phyloP scores from a whole-genome alignment of 2,329 filamentous ascomycete species.

The Fusarium algeriense region DNA sequence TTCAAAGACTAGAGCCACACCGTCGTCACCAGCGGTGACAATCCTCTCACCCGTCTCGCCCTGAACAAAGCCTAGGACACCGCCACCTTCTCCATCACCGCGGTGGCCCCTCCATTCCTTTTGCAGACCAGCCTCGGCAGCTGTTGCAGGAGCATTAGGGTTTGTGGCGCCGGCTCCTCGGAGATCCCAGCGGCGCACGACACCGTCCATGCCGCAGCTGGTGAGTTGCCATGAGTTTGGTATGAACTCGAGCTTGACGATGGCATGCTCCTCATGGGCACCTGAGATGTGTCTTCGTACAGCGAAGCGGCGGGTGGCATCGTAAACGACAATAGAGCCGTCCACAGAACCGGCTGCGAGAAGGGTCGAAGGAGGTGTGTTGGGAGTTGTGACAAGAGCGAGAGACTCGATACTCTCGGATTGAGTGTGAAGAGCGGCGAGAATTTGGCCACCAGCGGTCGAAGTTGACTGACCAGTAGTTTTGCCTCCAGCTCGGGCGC shows the following conservation, averaged over 20 bases:
- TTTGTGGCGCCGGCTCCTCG: slow-evolving; percentile 58
- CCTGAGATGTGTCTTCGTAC: slow-evolving; percentile 84
- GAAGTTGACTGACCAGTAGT: slow-evolving; percentile 51
- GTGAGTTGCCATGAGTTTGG: slow-evolving; percentile 78
- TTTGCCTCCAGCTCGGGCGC: slow-evolving; percentile 50
- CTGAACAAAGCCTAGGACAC: slow-evolving; percentile 92
- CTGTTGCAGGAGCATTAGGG: slow-evolving; percentile 46
- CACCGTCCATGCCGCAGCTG: slow-evolving; percentile 91
- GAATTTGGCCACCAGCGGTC: slow-evolving; percentile 68
- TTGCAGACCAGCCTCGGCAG: slow-evolving; percentile 73
- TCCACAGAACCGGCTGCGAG: slow-evolving; percentile 77
- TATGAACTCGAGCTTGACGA: slow-evolving; percentile 94
- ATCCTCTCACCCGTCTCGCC: slow-evolving; percentile 78
- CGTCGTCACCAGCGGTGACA: slow-evolving; percentile 92
- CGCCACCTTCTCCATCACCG: slow-evolving; percentile 86
- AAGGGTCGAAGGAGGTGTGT: slow-evolving; percentile 63
- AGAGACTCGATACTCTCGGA: slow-evolving; percentile 81
- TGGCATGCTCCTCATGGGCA: slow-evolving; percentile 87
- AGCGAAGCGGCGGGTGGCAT: slow-evolving; percentile 86
- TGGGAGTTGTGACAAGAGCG: slow-evolving; percentile 63
- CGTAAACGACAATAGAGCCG: slow-evolving; percentile 86
- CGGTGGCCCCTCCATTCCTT: slow-evolving; percentile 93
- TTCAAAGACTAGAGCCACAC: slow-evolving; percentile 76
- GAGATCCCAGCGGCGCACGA: slow-evolving; percentile 88
- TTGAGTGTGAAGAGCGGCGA: slow-evolving; percentile 86